These are phyloP conservation scores for Vigna radiata DNA, from an alignment of 306 rosid genomes.

Conservation along the genomic window DNA sequence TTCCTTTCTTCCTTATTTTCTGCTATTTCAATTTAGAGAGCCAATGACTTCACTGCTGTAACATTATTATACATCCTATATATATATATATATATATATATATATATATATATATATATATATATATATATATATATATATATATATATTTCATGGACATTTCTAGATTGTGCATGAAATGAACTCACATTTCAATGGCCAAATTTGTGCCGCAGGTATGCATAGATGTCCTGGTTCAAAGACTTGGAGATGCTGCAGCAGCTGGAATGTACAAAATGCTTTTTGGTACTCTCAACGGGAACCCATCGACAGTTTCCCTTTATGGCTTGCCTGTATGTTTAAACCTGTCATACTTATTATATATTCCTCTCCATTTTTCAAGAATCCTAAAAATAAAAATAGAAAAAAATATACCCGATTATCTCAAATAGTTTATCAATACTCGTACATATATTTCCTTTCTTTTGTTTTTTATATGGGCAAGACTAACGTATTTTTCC, in stretches of 20 bases:
- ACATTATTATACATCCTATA: conserved; percentile 9
- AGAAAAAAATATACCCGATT: neutral
- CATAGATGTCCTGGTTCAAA: conserved; percentile 91
- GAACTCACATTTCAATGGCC: neutral
- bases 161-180: conserved; percentile 9
- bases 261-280: conserved; percentile 94
- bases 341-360: conserved; percentile 14
- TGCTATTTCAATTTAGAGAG: conserved; percentile 21
- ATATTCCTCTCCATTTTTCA: conserved; percentile 8
- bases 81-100: no score
- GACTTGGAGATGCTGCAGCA: conserved; percentile 96
- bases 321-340: conserved; percentile 83
- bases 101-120: no score
- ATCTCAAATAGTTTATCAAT: neutral
- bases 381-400: neutral
- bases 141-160: conserved; percentile 20
- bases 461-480: neutral
- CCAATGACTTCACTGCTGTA: conserved; percentile 24
- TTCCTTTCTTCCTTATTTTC: conserved; percentile 29
- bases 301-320: conserved; percentile 70
- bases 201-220: conserved; percentile 63
- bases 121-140: no score
- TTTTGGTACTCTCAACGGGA: conserved; percentile 64
- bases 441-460: neutral
- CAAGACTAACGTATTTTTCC: conserved; percentile 19